Evolutionary conservation across 2,329 filamentous ascomycete species (phyloP), one percentile per base, ranked within the genome.

Genomic region (Verruconis gallopava): DNA sequence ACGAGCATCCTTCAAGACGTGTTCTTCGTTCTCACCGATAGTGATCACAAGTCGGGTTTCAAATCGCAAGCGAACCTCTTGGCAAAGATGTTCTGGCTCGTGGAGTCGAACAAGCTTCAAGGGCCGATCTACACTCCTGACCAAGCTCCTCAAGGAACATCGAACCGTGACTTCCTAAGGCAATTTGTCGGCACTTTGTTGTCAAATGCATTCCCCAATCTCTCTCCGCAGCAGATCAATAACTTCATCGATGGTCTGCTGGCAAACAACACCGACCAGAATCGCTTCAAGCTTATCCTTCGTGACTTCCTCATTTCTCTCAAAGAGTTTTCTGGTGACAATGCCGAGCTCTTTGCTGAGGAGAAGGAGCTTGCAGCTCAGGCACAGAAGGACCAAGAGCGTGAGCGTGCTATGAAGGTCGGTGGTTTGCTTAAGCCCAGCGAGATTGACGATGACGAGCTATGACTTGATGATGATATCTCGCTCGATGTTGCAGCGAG

Each of bases 31-130:
- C 74, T 98, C 40, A 96, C 91, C 0, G 91, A 98, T 57, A 89
- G 82, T 46, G 91, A 98, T 54, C 91, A 98, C 72, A 98, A 98
- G 69, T 91, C 91, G 47, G 91, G 91, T 1, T 98, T 98, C 71
- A 98, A 98, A 71, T 91, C 88, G 5, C 91, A 98, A 66, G 88
- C 88, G 3, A 81, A 91, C 75, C 70, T 98, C 38, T 67, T 98
- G 47, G 86, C 91, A 53, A 83, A 88, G 55, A 88, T 98, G 74
- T 94, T 98, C 67, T 93, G 88, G 70, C 86, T 95, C 44, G 79
- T 95, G n/a, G 77, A 88, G 51, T 71, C 76, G 20, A 81, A 86
- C 42, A 95, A 94, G 72, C 86, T 98, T 44, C 80, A 85, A 55
- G 85, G 88, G 4, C 89, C 89, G 0, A 85, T 98, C 50, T 98